Percentiles rank a stretch among this genome's conserved stretches.
phyloP scores from a whole-genome alignment of 441 rosid species.

The Croton laevigatus region DNA sequence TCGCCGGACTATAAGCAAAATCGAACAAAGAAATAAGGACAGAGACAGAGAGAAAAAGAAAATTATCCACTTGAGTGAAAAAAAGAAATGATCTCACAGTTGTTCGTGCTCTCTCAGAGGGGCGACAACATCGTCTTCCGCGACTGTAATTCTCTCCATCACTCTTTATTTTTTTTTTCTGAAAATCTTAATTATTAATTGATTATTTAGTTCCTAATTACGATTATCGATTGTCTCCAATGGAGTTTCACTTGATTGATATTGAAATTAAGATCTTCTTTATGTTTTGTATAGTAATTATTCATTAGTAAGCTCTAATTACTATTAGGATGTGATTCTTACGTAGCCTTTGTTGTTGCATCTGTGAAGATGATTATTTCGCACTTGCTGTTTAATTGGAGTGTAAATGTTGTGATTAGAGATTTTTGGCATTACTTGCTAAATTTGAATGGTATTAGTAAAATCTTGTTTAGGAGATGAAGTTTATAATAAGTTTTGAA shows the following conservation, averaged over 20 bases:
- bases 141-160: conserved; percentile 22
- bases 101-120: conserved; percentile 30
- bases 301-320: background rate
- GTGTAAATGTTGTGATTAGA: background rate
- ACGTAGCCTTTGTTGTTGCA: too few relatives aligned
- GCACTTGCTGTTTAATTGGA: background rate
- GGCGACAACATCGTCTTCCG: conserved; percentile 31
- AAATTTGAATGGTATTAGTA: background rate
- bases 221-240: background rate
- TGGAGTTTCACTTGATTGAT: background rate
- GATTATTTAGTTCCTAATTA: background rate
- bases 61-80: background rate
- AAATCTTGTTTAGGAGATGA: background rate
- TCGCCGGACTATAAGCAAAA: background rate
- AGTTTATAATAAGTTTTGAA: background rate
- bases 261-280: background rate
- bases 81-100: conserved; percentile 25
- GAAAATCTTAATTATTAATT: background rate
- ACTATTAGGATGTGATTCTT: background rate
- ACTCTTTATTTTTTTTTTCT: background rate
- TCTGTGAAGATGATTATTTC: background rate
- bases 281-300: background rate
- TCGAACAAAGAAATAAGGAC: background rate
- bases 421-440: background rate
- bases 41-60: background rate